These are phyloP conservation scores for Pseudonitzschia multiseries DNA, from an alignment of 108 stramenopile species.

Conservation along the genomic window DNA sequence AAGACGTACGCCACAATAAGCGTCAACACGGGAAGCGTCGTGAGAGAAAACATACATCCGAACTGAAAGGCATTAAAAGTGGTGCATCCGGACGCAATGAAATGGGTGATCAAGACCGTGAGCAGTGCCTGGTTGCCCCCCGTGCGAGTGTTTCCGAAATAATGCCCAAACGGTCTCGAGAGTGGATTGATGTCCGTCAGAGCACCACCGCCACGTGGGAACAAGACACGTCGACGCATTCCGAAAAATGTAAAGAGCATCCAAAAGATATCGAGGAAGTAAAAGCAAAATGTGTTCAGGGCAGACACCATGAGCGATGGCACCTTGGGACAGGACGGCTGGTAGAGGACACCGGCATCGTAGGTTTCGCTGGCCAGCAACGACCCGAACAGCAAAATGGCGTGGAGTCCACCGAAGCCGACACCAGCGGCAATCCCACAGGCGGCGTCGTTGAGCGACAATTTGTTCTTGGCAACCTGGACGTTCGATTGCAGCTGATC, in stretches of 20 bases:
- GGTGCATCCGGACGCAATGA: constrained; percentile 43
- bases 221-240: constrained; percentile 68
- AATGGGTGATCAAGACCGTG: constrained; percentile 40
- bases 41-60: constrained; percentile 53
- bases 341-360: constrained; percentile 73
- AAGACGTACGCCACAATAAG: constrained; percentile 40
- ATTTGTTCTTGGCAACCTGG: constrained; percentile 63
- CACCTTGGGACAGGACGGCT: constrained; percentile 59
- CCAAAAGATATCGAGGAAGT: constrained; percentile 77
- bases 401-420: constrained; percentile 82
- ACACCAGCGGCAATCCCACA: constrained; percentile 75
- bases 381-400: constrained; percentile 76
- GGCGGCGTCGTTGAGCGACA: constrained; percentile 76
- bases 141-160: constrained; percentile 44
- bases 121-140: constrained; percentile 55
- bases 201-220: constrained; percentile 39
- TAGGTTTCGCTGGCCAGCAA: constrained; percentile 67
- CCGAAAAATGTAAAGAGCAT: constrained; percentile 86
- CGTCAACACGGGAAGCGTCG: constrained; percentile 26
- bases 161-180: constrained; percentile 34
- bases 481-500: constrained; percentile 20
- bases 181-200: constrained; percentile 28
- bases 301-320: constrained; percentile 71
- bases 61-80: constrained; percentile 38
- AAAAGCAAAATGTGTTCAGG: constrained; percentile 64